Percentiles rank a stretch among this genome's conserved stretches.
Conservation (phyloP, 768 basidiomycete genomes). For the Russula vinacea region DNA sequence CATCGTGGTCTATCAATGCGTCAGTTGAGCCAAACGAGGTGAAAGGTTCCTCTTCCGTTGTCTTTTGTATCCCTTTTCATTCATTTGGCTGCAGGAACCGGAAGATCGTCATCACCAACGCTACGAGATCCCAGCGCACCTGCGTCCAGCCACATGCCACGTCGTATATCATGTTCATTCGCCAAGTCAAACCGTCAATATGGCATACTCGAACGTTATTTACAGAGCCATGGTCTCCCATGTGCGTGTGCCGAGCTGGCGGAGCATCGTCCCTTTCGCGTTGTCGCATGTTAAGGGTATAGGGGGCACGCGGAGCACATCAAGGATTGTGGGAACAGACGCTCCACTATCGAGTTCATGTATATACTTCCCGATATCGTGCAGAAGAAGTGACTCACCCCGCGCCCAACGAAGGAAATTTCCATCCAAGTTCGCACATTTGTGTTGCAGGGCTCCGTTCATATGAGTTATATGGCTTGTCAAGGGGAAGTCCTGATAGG, state of each 20-base stretch:
- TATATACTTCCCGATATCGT: not conserved
- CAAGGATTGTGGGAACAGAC: not conserved
- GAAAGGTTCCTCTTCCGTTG: too few relatives aligned
- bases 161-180: not conserved
- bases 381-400: not conserved
- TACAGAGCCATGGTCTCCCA: too few relatives aligned
- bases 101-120: not conserved
- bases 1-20: not conserved
- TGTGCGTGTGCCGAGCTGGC: not conserved
- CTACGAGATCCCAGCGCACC: not conserved
- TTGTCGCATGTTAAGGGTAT: not conserved
- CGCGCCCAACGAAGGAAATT: not conserved
- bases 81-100: too few relatives aligned
- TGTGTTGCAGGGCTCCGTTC: not conserved
- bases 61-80: too few relatives aligned
- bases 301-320: not conserved
- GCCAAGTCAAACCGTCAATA: not conserved
- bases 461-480: not conserved
- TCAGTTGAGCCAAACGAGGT: not conserved
- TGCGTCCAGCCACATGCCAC: not conserved
- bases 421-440: not conserved
- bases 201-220: not conserved
- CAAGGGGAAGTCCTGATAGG: not conserved
- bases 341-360: not conserved
- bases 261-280: not conserved